Percentiles rank a stretch among this genome's conserved stretches.
Evolutionary conservation across 225 moss, liverwort and hornwort species (phyloP).

Genomic region (Polytrichum commune): DNA sequence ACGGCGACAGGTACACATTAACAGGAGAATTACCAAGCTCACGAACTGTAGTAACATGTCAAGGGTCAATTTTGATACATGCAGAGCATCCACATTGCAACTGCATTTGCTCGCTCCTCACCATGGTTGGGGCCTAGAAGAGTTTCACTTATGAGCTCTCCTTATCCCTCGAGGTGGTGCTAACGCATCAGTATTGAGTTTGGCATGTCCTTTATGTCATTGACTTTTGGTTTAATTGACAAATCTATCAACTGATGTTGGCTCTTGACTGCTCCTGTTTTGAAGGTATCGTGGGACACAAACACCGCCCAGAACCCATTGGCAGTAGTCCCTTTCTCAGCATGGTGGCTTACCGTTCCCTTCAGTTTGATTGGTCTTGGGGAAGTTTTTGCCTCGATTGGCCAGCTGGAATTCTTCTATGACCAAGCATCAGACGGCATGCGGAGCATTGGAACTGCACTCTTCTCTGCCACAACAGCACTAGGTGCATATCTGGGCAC

Average conservation of each 20-base stretch:
- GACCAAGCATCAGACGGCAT: constrained; percentile 60
- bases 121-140: too few species aligned
- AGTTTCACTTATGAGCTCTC: too few species aligned
- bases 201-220: too few species aligned
- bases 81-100: too few species aligned
- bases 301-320: constrained; percentile 23
- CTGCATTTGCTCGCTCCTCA: too few species aligned
- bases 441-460: constrained; percentile 48
- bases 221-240: too few species aligned
- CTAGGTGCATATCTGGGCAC: constrained; percentile 56
- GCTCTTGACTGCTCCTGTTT: neutral
- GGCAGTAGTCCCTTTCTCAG: constrained; percentile 33
- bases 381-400: constrained; percentile 55
- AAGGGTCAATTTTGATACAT: too few species aligned
- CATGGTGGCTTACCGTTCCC: constrained; percentile 62
- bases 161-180: too few species aligned
- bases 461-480: constrained; percentile 42
- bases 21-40: too few species aligned
- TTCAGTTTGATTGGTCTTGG: constrained; percentile 38
- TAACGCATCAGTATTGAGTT: too few species aligned
- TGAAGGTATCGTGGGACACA: constrained; percentile 49
- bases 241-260: too few species aligned
- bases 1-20: constrained; percentile 34
- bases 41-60: too few species aligned
- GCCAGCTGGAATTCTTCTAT: constrained; percentile 68